Conservation (phyloP, 2,329 filamentous ascomycete genomes). For the Thielaviopsis populi region DNA sequence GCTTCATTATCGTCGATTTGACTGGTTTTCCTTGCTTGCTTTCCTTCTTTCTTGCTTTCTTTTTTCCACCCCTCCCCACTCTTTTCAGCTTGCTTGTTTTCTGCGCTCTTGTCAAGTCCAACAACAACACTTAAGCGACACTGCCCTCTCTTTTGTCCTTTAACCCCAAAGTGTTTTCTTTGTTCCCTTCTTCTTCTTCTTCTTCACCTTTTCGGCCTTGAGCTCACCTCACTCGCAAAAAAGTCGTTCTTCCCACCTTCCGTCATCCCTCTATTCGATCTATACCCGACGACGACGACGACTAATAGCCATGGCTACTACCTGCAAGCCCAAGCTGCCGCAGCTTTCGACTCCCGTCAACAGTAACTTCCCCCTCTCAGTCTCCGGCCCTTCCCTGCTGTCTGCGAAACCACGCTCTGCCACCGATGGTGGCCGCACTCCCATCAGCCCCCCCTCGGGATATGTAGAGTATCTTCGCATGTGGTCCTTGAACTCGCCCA, state of each 20-base stretch:
- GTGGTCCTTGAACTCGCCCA: constrained; percentile 58
- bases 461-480: constrained; percentile 89
- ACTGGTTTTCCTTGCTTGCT: neutral
- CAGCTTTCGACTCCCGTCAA: constrained; percentile 49
- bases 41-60: constrained; percentile 2
- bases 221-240: neutral
- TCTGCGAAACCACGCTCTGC: constrained; percentile 32
- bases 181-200: constrained; percentile 2
- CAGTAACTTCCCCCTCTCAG: constrained; percentile 46
- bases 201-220: constrained; percentile 5
- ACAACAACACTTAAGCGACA: constrained; percentile 8
- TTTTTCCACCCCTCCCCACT: constrained; percentile 6
- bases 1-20: neutral
- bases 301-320: constrained; percentile 17
- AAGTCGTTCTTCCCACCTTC: neutral
- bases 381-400: constrained; percentile 53
- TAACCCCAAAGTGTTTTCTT: neutral
- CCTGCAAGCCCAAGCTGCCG: constrained; percentile 43
- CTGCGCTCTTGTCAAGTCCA: constrained; percentile 9
- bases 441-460: constrained; percentile 77
- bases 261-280: neutral
- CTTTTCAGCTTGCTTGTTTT: constrained; percentile 13
- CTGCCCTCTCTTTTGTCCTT: constrained; percentile 7
- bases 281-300: neutral
- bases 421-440: constrained; percentile 56